These are phyloP conservation scores for Solanum pinnatisectum DNA, from an alignment of 257 asterid species.

Conservation along the genomic window DNA sequence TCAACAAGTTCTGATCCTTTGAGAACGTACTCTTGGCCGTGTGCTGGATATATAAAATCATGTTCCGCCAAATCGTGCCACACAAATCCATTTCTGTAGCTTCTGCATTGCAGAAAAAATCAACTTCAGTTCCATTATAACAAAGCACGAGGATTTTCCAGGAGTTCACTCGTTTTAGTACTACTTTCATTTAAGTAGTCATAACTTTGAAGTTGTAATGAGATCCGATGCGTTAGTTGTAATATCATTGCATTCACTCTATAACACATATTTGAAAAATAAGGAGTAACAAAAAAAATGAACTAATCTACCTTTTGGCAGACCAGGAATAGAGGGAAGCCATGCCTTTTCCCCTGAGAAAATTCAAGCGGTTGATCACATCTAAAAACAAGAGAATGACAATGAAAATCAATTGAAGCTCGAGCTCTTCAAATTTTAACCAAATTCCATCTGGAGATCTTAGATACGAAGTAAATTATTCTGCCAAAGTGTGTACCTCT, in stretches of 20 bases:
- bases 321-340: slow-evolving; percentile 86
- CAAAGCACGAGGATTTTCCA: background rate
- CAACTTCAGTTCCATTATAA: background rate
- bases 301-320: slow-evolving; percentile 40
- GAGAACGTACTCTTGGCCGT: slow-evolving; percentile 72
- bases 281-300: background rate
- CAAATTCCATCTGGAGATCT: background rate
- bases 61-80: slow-evolving; percentile 88
- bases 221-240: background rate
- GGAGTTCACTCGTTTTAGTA: background rate
- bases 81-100: slow-evolving; percentile 75
- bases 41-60: slow-evolving; percentile 75
- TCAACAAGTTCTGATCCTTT: slow-evolving; percentile 71
- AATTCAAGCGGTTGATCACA: slow-evolving; percentile 63
- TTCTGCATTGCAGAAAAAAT: slow-evolving; percentile 24
- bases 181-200: background rate
- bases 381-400: slow-evolving; percentile 19
- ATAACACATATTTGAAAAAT: background rate
- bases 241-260: background rate
- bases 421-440: background rate
- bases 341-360: slow-evolving; percentile 78
- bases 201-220: background rate
- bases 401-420: background rate
- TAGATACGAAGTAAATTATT: background rate
- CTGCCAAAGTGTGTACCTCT: slow-evolving; percentile 21